Evolutionary conservation across 768 basidiomycete species (phyloP).

Genomic region (Boletus fagicola): DNA sequence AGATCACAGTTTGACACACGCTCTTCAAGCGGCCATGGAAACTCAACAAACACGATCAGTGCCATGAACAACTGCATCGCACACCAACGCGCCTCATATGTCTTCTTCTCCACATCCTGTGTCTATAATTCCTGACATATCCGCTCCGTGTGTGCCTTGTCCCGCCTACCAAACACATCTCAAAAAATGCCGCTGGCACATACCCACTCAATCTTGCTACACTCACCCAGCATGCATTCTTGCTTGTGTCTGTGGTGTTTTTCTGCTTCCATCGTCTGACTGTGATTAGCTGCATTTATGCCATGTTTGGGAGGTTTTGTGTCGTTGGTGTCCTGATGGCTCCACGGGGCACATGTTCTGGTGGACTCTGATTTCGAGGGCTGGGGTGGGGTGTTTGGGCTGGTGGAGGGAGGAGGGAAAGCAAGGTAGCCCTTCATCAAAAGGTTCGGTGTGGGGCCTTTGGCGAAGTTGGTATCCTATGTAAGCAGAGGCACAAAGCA

Average conservation of each 20-base stretch:
- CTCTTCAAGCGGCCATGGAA: no score
- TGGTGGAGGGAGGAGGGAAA: conserved; percentile 16
- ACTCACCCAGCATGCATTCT: conserved; percentile 43
- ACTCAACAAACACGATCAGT: no score
- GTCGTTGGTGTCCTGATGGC: neutral
- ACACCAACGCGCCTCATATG: no score
- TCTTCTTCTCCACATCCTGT: no score
- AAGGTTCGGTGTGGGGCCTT: no score
- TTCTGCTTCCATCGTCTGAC: conserved; percentile 11
- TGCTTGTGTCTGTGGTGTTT: conserved; percentile 23
- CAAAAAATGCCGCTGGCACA: conserved; percentile 55
- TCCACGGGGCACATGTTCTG: conserved; percentile 1
- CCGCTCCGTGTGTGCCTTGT: conserved; percentile 46
- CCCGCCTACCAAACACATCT: conserved; percentile 47
- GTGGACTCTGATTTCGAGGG: neutral
- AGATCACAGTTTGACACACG: no score
- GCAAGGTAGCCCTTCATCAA: conserved; percentile 27
- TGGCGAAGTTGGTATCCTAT: no score
- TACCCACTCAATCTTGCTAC: conserved; percentile 60
- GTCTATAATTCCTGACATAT: conserved; percentile 49
- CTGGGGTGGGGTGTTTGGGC: neutral
- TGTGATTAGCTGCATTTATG: neutral
- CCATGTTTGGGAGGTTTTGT: neutral
- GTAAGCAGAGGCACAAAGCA: no score
- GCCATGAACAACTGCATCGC: no score